Conservation (phyloP, 2,329 filamentous ascomycete genomes). For the Pseudonectria buxi region DNA sequence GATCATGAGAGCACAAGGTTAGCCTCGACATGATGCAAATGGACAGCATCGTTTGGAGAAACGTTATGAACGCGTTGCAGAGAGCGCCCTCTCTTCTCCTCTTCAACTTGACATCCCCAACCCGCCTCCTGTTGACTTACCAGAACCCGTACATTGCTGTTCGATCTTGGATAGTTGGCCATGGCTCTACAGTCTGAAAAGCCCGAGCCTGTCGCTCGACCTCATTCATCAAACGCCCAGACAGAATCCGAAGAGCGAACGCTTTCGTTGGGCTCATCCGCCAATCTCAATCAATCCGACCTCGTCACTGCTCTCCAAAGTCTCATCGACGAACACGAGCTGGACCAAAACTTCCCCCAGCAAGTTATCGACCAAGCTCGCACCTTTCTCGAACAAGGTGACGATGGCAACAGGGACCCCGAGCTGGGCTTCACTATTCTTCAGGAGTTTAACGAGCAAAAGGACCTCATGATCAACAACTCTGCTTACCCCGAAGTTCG, state of each 20-base stretch:
- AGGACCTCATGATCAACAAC: slow-evolving; percentile 25
- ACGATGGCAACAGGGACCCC: slow-evolving; percentile 4
- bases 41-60: too few relatives aligned
- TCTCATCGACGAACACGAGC: slow-evolving; percentile 34
- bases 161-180: too few relatives aligned
- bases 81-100: too few relatives aligned
- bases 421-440: slow-evolving; percentile 13
- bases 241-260: too few relatives aligned
- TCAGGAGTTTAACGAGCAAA: slow-evolving; percentile 14
- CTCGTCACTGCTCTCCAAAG: slow-evolving; percentile 6
- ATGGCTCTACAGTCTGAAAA: too few relatives aligned
- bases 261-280: neutral
- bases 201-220: too few relatives aligned
- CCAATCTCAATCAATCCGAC: neutral
- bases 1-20: too few relatives aligned
- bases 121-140: too few relatives aligned
- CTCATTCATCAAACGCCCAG: neutral
- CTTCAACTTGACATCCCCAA: too few relatives aligned
- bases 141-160: too few relatives aligned
- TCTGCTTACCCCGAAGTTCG: slow-evolving; percentile 37
- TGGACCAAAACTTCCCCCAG: slow-evolving; percentile 42
- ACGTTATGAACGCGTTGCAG: too few relatives aligned
- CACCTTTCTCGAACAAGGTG: slow-evolving; percentile 27
- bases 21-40: too few relatives aligned
- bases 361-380: slow-evolving; percentile 34